phyloP scores from a whole-genome alignment of 2,329 filamentous ascomycete species.

The Alternaria arbusti region DNA sequence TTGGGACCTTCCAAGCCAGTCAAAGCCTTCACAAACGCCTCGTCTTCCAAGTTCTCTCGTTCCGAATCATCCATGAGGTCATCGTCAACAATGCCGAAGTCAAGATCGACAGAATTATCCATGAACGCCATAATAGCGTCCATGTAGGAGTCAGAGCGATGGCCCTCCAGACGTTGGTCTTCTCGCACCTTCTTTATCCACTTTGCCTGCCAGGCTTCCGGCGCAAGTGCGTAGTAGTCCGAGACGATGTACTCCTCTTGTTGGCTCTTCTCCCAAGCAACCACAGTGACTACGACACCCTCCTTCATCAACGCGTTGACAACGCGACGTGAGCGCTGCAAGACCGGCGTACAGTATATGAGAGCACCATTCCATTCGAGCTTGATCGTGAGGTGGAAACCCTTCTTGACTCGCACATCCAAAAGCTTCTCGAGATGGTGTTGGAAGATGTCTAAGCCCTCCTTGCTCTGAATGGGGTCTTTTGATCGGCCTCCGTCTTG shows the following conservation, averaged over 20 bases:
- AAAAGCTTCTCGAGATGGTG: neutral
- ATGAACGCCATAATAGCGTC: neutral
- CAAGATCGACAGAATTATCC: too few relatives aligned
- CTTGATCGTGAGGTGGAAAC: neutral
- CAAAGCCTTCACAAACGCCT: too few relatives aligned
- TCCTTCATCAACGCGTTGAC: neutral
- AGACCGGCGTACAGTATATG: neutral
- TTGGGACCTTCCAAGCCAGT: too few relatives aligned
- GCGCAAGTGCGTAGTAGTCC: neutral
- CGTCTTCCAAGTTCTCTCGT: too few relatives aligned
- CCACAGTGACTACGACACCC: neutral
- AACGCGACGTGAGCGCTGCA: neutral
- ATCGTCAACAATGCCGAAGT: too few relatives aligned
- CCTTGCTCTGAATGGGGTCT: neutral
- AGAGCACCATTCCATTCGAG: neutral
- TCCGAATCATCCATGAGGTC: too few relatives aligned
- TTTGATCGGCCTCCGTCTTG: neutral
- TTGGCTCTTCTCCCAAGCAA: neutral
- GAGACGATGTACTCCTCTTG: neutral
- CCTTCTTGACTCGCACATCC: neutral
- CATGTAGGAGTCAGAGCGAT: rapidly evolving
- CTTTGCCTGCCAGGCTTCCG: neutral
- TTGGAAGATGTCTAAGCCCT: neutral
- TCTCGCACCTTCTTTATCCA: neutral
- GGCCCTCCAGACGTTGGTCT: rapidly evolving